These are phyloP conservation scores for Macadamia tetraphylla DNA, from an alignment of 164 flowering plant genomes.

Conservation along the genomic window DNA sequence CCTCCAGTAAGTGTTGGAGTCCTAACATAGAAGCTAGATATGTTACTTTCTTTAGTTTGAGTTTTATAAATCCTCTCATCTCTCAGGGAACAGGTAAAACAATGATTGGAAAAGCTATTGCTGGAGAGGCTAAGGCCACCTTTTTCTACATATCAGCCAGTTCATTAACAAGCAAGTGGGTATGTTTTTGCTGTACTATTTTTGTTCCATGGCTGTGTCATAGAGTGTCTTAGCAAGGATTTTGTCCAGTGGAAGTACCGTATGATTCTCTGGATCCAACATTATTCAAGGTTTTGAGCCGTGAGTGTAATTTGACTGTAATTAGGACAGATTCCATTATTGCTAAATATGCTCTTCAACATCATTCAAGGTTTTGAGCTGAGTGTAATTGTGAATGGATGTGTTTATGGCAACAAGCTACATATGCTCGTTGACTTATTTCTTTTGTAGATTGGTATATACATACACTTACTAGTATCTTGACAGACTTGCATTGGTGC, in stretches of 20 bases:
- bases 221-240: neutral
- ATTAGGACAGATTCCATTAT: neutral
- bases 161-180: constrained; percentile 99
- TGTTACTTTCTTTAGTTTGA: neutral
- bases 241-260: neutral
- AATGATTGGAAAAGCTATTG: constrained; percentile 99
- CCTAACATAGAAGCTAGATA: constrained; percentile 1
- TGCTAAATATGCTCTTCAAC: neutral
- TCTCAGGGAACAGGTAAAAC: constrained; percentile 97
- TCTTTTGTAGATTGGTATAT: neutral
- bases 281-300: too few relatives aligned
- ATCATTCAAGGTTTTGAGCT: neutral
- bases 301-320: neutral
- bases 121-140: constrained; percentile 99
- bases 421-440: neutral
- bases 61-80: constrained; percentile 6
- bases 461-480: neutral
- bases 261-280: neutral
- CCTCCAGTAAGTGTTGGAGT: constrained; percentile 70
- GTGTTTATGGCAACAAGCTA: neutral
- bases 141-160: constrained; percentile 99
- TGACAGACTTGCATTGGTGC: neutral
- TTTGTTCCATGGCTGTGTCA: neutral
- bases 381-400: neutral
- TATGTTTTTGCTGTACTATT: constrained; percentile 30